These are phyloP conservation scores for Penicillium verrucosum DNA, from an alignment of 2,329 filamentous ascomycete species.

Conservation along the genomic window DNA sequence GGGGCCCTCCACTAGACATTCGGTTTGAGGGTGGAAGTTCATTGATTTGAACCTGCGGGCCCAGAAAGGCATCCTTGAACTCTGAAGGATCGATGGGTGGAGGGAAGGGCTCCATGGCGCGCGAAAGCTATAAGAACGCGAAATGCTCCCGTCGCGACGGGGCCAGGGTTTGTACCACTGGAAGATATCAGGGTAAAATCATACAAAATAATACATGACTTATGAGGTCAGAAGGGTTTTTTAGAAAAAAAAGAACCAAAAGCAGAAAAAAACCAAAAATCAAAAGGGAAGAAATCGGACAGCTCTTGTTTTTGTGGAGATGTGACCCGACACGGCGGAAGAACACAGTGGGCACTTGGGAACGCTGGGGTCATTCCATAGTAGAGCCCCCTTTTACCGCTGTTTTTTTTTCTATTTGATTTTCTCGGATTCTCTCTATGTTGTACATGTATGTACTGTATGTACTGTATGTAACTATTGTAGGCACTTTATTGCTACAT, in stretches of 20 bases:
- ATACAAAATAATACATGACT: not conserved
- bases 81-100: conserved; percentile 10
- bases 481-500: not conserved
- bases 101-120: conserved; percentile 23
- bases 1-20: conserved; percentile 13
- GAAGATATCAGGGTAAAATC: conserved; percentile 17
- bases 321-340: conserved; percentile 21
- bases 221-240: conserved; percentile 3
- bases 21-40: conserved; percentile 14
- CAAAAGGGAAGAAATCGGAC: conserved; percentile 10
- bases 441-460: too few relatives aligned
- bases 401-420: too few relatives aligned
- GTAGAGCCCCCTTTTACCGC: not conserved
- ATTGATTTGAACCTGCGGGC: conserved; percentile 19
- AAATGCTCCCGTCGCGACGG: conserved; percentile 10
- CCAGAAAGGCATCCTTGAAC: conserved; percentile 16
- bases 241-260: not conserved
- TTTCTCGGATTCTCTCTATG: too few relatives aligned
- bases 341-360: not conserved
- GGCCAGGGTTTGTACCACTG: conserved; percentile 2
- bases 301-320: conserved; percentile 27
- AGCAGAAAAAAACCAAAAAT: not conserved
- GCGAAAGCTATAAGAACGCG: conserved; percentile 10
- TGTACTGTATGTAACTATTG: too few relatives aligned
- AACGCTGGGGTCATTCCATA: conserved; percentile 1